Base-by-base conservation (phyloP, 1,139 yeast genomes). In the Pneumocystis murina region DNA sequence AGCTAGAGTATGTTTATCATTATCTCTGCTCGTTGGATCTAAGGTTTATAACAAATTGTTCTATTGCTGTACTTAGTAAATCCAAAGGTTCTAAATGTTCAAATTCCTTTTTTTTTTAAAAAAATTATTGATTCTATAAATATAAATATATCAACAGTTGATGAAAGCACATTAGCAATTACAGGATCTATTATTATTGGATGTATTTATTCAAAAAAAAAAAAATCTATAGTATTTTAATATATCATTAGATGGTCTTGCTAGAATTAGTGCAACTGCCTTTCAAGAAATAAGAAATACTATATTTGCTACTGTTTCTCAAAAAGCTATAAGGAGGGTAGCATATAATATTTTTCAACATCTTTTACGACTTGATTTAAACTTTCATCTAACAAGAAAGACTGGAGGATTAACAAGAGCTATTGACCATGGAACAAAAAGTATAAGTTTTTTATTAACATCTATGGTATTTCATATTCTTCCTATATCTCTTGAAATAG, bases 381-480 rank as follows among this genome's bases (percentile, higher is more conserved):
- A 90, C 24, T 92, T 92, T 80, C 98, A 92, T 74, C 76, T 92
- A 62, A 81, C 94, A 8, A 80, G 91, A 69, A 97, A 94, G 73
- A 94, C 98, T 0, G 99, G 99, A 69, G 97, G 96, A 0, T 76
- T 92, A 60, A 92, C 97, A 0, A 79, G 98, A 67, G 97, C 98
- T 0, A 92, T 92, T 70, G 99, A 92, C 72, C 79, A 98, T 69
- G 99, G 99, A 73, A 92, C 97, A 0, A 92, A 92, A 70, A 98
- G 99, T 75, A 92, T 92, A 63, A 86, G 95, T 33, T 91, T 87
- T 71, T 97, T 92, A 5, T 77, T 92, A 63, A 84, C 88, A 57
- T 96, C 98, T 2, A 87, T 92, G 96, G 96, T 94, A 16, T 92
- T 92, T 77, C 98, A 94, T 73, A 91, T 92, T 39, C 79, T 92